Evolutionary conservation across 495 filamentous ascomycete genomes (phyloP).

Genomic region (Rhypophila decipiens): DNA sequence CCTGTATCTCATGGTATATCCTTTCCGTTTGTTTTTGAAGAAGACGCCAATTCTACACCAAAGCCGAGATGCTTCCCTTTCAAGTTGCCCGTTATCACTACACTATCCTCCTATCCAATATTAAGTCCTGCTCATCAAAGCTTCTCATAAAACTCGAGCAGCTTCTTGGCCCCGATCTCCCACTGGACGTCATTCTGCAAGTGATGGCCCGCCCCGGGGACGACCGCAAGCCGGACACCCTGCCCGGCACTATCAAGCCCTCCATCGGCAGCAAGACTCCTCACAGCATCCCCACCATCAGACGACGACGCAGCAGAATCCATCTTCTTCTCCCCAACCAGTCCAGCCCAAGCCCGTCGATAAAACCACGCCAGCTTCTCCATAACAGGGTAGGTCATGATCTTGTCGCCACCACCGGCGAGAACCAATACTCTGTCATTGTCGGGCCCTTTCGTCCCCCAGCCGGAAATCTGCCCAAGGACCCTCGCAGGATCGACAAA

Average conservation of each 20-base stretch:
- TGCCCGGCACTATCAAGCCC: conserved; percentile 13
- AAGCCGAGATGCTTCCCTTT: not conserved
- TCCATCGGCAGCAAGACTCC: no score
- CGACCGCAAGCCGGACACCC: conserved; percentile 28
- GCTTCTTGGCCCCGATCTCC: conserved; percentile 29
- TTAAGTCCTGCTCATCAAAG: conserved; percentile 2
- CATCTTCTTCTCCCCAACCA: conserved; percentile 80
- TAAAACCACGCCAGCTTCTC: conserved; percentile 45
- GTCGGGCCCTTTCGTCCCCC: no score
- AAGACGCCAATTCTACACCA: not conserved
- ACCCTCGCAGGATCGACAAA: conserved; percentile 33
- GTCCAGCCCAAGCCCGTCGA: conserved; percentile 10
- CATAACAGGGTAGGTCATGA: conserved; percentile 19
- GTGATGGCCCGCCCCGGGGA: conserved; percentile 37
- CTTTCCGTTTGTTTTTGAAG: no score
- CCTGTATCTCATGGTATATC: not conserved
- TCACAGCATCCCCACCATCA: conserved; percentile 1
- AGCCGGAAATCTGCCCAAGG: conserved; percentile 25
- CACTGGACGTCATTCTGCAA: conserved; percentile 39
- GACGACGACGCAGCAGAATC: conserved; percentile 64
- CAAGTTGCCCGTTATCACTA: not conserved
- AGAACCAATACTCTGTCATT: conserved; percentile 34
- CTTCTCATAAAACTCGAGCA: conserved; percentile 30
- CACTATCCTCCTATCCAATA: not conserved
- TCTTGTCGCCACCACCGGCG: conserved; percentile 26